phyloP scores from a whole-genome alignment of 768 basidiomycete genomes.

The Podaxis carcinomalis region DNA sequence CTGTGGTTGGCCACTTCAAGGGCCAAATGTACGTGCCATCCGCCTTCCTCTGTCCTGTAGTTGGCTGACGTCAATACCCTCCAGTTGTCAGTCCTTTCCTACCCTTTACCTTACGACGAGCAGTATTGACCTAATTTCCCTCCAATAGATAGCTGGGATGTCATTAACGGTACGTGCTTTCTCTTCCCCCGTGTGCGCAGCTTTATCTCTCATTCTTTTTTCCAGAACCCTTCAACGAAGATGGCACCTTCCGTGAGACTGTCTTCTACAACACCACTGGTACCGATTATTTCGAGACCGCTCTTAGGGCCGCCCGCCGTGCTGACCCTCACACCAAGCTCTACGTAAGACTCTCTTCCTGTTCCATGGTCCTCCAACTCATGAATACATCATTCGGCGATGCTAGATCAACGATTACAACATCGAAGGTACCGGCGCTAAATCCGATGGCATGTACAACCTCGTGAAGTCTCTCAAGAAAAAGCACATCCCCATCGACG shows the following conservation, averaged over 20 bases:
- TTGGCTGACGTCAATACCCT: background rate
- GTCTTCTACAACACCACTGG: constrained; percentile 53
- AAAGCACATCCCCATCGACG: constrained; percentile 46
- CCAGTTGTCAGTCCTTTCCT: constrained; percentile 15
- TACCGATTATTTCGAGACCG: constrained; percentile 40
- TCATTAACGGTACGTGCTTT: constrained; percentile 37
- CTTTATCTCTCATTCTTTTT: background rate
- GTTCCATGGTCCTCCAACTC: background rate
- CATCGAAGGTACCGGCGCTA: constrained; percentile 39
- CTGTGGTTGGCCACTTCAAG: constrained; percentile 46
- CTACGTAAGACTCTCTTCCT: constrained; percentile 31
- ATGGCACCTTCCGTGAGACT: constrained; percentile 50
- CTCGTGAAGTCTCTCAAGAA: constrained; percentile 42
- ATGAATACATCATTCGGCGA: background rate
- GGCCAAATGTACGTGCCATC: constrained; percentile 38
- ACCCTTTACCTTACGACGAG: background rate
- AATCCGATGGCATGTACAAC: constrained; percentile 52
- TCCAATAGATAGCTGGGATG: constrained; percentile 41
- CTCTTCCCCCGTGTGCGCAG: background rate
- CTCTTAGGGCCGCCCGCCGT: constrained; percentile 47
- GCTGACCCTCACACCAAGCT: constrained; percentile 55
- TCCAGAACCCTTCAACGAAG: constrained; percentile 52
- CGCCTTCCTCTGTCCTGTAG: background rate
- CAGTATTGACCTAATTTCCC: background rate
- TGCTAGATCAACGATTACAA: constrained; percentile 37